phyloP scores from a whole-genome alignment of 768 basidiomycete species.

The Pleurotus tuber-regium region DNA sequence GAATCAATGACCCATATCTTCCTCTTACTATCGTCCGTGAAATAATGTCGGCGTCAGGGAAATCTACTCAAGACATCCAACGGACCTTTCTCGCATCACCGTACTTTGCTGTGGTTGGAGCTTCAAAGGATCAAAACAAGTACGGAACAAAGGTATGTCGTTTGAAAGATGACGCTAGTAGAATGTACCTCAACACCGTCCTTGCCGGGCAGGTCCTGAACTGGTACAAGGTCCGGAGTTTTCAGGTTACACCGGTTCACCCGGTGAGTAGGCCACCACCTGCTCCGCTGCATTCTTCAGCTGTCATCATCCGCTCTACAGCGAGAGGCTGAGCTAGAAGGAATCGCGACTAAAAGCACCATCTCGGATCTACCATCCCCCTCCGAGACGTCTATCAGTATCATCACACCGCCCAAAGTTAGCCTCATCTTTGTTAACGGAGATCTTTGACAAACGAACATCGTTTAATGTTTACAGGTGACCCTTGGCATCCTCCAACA shows the following conservation, averaged over 20 bases:
- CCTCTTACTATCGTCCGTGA: neutral
- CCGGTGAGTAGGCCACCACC: conserved; percentile 44
- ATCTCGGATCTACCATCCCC: conserved; percentile 60
- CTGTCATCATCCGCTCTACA: conserved; percentile 25
- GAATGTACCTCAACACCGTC: neutral
- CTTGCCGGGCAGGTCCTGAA: conserved; percentile 53
- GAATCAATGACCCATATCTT: neutral
- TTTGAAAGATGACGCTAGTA: neutral
- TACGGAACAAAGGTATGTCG: conserved; percentile 67
- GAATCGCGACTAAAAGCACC: conserved; percentile 50
- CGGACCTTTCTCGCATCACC: conserved; percentile 63
- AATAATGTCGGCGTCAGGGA: neutral
- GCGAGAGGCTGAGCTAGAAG: conserved; percentile 73
- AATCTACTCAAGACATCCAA: conserved; percentile 25
- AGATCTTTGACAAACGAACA: neutral
- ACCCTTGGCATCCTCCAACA: conserved; percentile 66
- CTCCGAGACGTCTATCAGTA: conserved; percentile 67
- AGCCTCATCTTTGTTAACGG: conserved; percentile 10
- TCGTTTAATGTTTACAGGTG: conserved; percentile 39
- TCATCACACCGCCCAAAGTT: conserved; percentile 78
- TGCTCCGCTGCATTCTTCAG: neutral
- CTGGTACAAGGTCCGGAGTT: conserved; percentile 67
- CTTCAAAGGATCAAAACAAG: conserved; percentile 76
- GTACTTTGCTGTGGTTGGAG: conserved; percentile 76
- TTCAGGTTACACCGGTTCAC: conserved; percentile 70